These are phyloP conservation scores for Boechera divaricarpa DNA, from an alignment of 345 rosid genomes.

Conservation along the genomic window DNA sequence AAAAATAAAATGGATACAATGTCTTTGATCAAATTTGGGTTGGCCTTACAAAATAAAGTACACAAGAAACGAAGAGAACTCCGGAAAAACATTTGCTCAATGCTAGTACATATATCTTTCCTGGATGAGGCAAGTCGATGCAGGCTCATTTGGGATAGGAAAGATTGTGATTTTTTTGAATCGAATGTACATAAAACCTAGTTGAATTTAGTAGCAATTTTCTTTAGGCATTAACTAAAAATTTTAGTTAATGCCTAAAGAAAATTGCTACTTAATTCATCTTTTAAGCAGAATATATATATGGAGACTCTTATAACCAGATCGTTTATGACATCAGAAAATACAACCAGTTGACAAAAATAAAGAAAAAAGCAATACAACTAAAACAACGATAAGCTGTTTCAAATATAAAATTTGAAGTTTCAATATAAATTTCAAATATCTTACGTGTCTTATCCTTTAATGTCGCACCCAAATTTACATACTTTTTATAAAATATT, in stretches of 20 bases:
- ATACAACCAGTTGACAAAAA: constrained; percentile 3
- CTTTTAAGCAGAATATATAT: neutral
- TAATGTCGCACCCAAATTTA: constrained; percentile 42
- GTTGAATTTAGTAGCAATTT: neutral
- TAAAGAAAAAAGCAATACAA: constrained; percentile 14
- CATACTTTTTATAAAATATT: constrained; percentile 16
- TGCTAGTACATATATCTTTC: no score
- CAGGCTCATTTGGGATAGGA: neutral
- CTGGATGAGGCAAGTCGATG: neutral
- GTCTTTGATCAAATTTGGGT: neutral
- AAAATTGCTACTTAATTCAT: neutral
- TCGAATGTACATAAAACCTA: neutral
- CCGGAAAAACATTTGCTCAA: no score
- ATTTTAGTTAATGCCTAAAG: neutral
- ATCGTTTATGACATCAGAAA: constrained; percentile 27
- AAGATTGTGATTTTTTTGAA: constrained; percentile 10
- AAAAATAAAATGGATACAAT: neutral
- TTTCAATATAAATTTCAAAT: constrained; percentile 11
- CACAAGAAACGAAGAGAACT: no score
- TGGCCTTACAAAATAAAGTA: neutral
- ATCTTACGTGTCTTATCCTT: constrained; percentile 45
- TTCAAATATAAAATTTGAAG: constrained; percentile 23
- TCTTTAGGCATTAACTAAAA: no score
- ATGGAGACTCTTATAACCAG: neutral
- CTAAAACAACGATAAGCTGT: constrained; percentile 32